Percentiles rank a stretch among this genome's conserved stretches.
phyloP scores from a whole-genome alignment of 495 filamentous ascomycete species.

The Trichoderma asperelloides region DNA sequence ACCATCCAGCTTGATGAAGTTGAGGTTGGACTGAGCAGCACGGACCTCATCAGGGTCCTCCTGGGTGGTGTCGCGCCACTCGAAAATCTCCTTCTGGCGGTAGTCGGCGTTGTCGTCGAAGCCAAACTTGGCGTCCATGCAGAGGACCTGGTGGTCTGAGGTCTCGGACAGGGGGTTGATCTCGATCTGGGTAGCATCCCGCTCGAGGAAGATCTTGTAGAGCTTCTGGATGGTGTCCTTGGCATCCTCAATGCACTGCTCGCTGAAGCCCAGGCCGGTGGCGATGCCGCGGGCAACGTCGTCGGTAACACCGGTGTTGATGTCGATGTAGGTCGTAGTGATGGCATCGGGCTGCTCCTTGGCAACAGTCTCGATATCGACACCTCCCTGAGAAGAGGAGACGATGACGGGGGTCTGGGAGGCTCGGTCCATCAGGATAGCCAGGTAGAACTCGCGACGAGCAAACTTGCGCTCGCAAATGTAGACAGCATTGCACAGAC shows the following conservation, averaged over 20 bases:
- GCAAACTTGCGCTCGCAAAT: conserved; percentile 99
- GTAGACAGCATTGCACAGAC: conserved; percentile 91
- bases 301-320: conserved; percentile 90
- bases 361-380: conserved; percentile 97
- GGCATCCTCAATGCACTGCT: conserved; percentile 91
- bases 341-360: conserved; percentile 97
- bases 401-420: conserved; percentile 92
- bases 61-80: conserved; percentile 86
- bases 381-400: conserved; percentile 93
- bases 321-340: conserved; percentile 83
- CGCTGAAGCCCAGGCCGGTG: conserved; percentile 87
- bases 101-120: conserved; percentile 99
- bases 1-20: conserved; percentile 99
- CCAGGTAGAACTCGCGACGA: conserved; percentile 96
- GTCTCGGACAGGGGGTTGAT: conserved; percentile 98
- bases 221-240: conserved; percentile 95
- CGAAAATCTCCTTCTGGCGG: conserved; percentile 92
- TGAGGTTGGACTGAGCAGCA: conserved; percentile 84
- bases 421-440: conserved; percentile 91
- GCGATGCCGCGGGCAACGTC: conserved; percentile 87
- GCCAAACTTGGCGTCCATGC: conserved; percentile 96
- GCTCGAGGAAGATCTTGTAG: conserved; percentile 96
- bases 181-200: conserved; percentile 97
- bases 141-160: conserved; percentile 90
- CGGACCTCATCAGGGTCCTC: conserved; percentile 97